Evolutionary conservation across 345 rosid species (phyloP).

Genomic region (Linum lewisii): DNA sequence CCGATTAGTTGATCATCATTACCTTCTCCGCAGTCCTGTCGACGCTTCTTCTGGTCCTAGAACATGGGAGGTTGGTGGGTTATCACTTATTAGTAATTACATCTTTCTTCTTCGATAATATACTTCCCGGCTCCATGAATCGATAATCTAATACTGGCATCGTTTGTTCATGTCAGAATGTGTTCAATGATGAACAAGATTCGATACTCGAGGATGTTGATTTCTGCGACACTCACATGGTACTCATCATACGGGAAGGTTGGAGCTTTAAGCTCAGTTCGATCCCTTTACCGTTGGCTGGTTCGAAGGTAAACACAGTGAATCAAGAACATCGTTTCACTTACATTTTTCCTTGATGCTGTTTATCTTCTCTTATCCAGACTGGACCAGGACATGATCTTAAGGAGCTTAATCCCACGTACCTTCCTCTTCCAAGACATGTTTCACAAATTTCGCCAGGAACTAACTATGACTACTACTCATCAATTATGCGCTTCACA

Average conservation of each 20-base stretch:
- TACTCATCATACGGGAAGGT: constrained; percentile 49
- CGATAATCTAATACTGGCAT: neutral
- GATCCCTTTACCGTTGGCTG: constrained; percentile 56
- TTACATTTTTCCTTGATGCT: constrained; percentile 8
- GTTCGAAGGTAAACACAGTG: constrained; percentile 37
- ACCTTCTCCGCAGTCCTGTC: constrained; percentile 61
- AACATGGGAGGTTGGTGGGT: constrained; percentile 70
- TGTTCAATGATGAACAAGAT: constrained; percentile 45
- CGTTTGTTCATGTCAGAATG: constrained; percentile 30
- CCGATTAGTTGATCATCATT: constrained; percentile 51
- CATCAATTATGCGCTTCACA: constrained; percentile 72
- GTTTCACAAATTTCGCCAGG: constrained; percentile 73
- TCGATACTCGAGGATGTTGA: constrained; percentile 71
- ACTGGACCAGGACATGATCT: constrained; percentile 47
- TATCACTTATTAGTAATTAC: no score
- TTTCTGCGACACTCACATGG: constrained; percentile 69
- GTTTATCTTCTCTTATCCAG: constrained; percentile 11
- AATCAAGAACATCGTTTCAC: neutral
- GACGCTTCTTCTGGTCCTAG: constrained; percentile 38
- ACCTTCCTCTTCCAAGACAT: constrained; percentile 74
- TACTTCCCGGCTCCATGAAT: neutral
- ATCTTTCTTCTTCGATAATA: no score
- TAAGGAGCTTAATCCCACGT: constrained; percentile 56
- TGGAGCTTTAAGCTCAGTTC: constrained; percentile 51
- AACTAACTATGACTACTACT: constrained; percentile 73